A percentile compares a stretch with the other conserved stretches of the same genome.
Conservation (phyloP, 805 yeast genomes). For the Ogataea pignaliae region DNA sequence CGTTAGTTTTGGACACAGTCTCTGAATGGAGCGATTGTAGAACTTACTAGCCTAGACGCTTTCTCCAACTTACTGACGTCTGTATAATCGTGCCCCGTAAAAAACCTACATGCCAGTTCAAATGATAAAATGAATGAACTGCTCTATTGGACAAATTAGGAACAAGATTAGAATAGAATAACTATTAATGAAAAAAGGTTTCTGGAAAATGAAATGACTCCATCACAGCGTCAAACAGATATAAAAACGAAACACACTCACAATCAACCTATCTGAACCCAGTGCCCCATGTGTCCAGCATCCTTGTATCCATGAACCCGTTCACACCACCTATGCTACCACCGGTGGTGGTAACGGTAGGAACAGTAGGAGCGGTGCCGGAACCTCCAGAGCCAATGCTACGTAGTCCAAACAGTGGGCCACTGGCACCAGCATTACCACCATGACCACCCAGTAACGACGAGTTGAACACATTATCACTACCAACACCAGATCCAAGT, state of each 20-base stretch:
- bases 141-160: no score
- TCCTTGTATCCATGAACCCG: constrained; percentile 3
- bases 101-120: no score
- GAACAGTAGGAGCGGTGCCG: constrained; percentile 1
- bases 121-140: no score
- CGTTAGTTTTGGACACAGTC: no score
- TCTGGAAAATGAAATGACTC: neutral
- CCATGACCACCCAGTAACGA: constrained; percentile 3
- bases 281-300: constrained; percentile 16
- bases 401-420: no score
- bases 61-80: no score
- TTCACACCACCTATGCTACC: neutral
- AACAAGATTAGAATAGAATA: no score
- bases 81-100: no score
- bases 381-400: no score
- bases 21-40: no score
- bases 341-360: neutral
- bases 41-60: no score
- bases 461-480: constrained; percentile 1
- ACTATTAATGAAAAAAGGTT: neutral
- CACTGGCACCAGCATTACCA: no score
- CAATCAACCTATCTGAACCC: constrained; percentile 8
- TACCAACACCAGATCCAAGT: neutral
- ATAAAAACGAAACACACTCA: neutral
- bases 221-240: neutral